Evolutionary conservation across 176 grass and related monocot genomes (phyloP).

Genomic region (Triticum dicoccoides): DNA sequence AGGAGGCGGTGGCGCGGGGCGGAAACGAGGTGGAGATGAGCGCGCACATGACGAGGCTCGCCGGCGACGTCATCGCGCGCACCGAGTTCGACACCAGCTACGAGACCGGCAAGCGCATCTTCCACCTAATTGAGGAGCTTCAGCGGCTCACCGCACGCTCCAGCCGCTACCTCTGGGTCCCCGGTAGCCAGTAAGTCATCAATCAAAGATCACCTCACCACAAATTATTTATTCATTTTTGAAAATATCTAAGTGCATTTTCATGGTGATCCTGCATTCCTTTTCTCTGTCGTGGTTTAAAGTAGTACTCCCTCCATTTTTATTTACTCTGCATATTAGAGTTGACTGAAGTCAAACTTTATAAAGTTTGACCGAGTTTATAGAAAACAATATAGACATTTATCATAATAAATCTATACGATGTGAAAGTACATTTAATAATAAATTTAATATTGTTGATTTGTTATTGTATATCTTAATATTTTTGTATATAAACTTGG

Average conservation of each 20-base stretch:
- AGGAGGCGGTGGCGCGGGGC: conserved; percentile 36
- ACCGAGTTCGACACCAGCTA: conserved; percentile 92
- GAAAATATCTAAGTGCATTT: not conserved
- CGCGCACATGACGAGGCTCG: conserved; percentile 60
- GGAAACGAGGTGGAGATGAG: conserved; percentile 85
- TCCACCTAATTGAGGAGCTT: conserved; percentile 64
- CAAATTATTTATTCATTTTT: not conserved
- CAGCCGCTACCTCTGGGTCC: conserved; percentile 82
- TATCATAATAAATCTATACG: too few relatives aligned
- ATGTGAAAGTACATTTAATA: too few relatives aligned
- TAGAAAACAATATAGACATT: too few relatives aligned
- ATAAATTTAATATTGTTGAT: too few relatives aligned
- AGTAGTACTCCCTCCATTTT: too few relatives aligned
- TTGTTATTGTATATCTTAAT: too few relatives aligned
- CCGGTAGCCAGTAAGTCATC: conserved; percentile 68
- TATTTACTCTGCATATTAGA: too few relatives aligned
- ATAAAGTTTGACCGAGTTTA: too few relatives aligned
- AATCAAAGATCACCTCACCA: not conserved
- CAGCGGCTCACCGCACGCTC: conserved; percentile 69
- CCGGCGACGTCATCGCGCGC: conserved; percentile 76
- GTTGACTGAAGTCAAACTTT: too few relatives aligned
- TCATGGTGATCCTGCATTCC: too few relatives aligned
- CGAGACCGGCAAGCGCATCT: conserved; percentile 67
- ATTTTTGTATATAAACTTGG: too few relatives aligned
- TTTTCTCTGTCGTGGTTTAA: too few relatives aligned